These are phyloP conservation scores for Saraca asoca DNA, from an alignment of 331 rosid genomes.

Conservation along the genomic window DNA sequence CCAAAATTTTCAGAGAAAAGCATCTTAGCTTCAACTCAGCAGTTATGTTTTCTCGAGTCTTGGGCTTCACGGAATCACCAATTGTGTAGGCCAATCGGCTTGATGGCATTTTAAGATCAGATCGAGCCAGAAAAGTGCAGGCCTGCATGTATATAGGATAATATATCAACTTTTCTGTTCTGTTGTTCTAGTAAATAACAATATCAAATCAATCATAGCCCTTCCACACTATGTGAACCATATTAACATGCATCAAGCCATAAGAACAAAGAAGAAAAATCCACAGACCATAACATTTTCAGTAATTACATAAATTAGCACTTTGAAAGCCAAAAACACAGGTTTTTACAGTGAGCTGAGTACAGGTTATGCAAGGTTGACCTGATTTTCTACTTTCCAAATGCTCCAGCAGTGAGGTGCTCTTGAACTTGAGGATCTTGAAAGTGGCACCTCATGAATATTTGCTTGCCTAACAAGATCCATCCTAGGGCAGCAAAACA, in stretches of 20 bases:
- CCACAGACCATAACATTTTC: conserved; percentile 1
- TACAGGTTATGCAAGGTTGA: conserved; percentile 35
- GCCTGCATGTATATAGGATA: conserved; percentile 61
- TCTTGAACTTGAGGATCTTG: conserved; percentile 77
- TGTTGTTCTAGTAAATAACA: conserved; percentile 1
- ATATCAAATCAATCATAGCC: not conserved
- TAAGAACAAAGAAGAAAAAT: conserved; percentile 18
- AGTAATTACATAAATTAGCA: conserved; percentile 3
- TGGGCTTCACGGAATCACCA: conserved; percentile 83
- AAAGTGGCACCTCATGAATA: conserved; percentile 80
- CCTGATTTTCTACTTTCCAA: conserved; percentile 99
- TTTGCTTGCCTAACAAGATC: conserved; percentile 94
- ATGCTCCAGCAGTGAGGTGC: conserved; percentile 94
- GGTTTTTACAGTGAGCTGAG: conserved; percentile 7
- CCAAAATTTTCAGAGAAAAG: conserved; percentile 85
- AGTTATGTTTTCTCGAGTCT: conserved; percentile 76
- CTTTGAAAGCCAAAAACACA: conserved; percentile 14
- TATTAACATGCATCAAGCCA: conserved; percentile 15
- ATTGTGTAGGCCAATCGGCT: conserved; percentile 78
- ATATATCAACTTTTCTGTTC: conserved; percentile 1
- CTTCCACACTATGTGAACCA: conserved; percentile 13
- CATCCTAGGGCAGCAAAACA: conserved; percentile 93
- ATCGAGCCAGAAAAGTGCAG: conserved; percentile 87
- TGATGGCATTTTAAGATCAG: conserved; percentile 83
- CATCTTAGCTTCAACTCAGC: conserved; percentile 87